Conservation (phyloP, 306 rosid genomes). For the Sechiopsis laciniata region DNA sequence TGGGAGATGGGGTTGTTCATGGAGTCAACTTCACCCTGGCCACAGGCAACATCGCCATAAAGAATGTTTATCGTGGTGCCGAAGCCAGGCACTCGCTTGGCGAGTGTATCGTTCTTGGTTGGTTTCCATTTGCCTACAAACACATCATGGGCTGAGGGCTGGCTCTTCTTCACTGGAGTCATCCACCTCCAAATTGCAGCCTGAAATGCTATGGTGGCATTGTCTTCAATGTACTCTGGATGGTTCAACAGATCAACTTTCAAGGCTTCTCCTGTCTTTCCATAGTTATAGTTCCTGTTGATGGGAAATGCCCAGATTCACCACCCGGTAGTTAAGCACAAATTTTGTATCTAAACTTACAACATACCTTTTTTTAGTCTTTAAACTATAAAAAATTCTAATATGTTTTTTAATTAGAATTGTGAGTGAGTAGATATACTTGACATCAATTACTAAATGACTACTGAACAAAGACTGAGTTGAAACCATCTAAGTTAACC, state of each 20-base stretch:
- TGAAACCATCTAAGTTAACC: background rate
- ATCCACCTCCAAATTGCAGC: conserved; percentile 94
- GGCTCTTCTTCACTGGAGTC: conserved; percentile 65
- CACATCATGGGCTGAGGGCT: conserved; percentile 80
- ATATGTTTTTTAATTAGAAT: background rate
- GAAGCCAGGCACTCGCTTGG: conserved; percentile 66
- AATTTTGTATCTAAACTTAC: background rate
- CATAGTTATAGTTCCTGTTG: conserved; percentile 86
- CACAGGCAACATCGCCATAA: conserved; percentile 61
- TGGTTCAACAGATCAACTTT: conserved; percentile 62
- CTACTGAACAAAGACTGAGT: background rate
- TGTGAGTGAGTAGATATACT: background rate
- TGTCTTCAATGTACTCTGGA: conserved; percentile 89
- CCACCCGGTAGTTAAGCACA: background rate
- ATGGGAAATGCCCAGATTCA: conserved; percentile 4
- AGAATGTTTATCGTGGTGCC: conserved; percentile 81
- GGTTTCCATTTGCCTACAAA: conserved; percentile 94
- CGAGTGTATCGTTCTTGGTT: conserved; percentile 69
- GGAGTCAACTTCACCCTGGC: conserved; percentile 65
- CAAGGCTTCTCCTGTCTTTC: conserved; percentile 68
- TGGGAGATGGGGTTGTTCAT: conserved; percentile 73
- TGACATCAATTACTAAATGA: background rate
- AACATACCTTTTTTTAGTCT: background rate
- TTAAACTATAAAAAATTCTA: background rate
- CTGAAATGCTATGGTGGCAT: conserved; percentile 88